phyloP scores from a whole-genome alignment of 2,329 filamentous ascomycete species.

The Diplodia seriata region DNA sequence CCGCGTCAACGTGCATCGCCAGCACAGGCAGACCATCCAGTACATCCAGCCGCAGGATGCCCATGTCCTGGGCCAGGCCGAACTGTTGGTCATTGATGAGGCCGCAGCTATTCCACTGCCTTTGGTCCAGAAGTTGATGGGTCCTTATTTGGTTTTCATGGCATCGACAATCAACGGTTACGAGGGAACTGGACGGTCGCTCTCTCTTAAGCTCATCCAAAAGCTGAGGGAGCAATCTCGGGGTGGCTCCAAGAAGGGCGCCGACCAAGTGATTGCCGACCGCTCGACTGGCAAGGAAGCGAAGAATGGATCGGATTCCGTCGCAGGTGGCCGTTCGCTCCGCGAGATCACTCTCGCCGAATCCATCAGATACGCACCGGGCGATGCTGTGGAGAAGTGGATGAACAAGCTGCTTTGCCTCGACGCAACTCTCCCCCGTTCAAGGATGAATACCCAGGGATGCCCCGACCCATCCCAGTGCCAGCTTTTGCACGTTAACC shows the following conservation, averaged over 20 bases:
- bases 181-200: constrained; percentile 91
- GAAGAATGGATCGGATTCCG: constrained; percentile 45
- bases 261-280: constrained; percentile 73
- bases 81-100: constrained; percentile 95
- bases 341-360: constrained; percentile 92
- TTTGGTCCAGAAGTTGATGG: constrained; percentile 90
- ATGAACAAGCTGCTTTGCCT: constrained; percentile 92
- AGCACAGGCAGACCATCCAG: constrained; percentile 97
- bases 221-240: constrained; percentile 93
- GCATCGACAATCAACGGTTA: constrained; percentile 99
- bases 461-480: constrained; percentile 91
- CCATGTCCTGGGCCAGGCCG: constrained; percentile 92
- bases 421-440: constrained; percentile 85
- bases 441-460: constrained; percentile 74
- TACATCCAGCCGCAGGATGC: constrained; percentile 97
- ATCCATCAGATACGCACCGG: constrained; percentile 91
- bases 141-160: constrained; percentile 98
- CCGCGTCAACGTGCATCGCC: constrained; percentile 90
- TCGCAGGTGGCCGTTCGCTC: constrained; percentile 72
- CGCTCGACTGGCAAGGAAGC: constrained; percentile 76
- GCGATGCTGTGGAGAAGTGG: constrained; percentile 94
- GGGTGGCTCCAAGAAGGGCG: constrained; percentile 62
- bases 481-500: constrained; percentile 91
- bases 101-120: constrained; percentile 95
- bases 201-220: constrained; percentile 96